A percentile compares a stretch with the other conserved stretches of the same genome.
Conservation (phyloP, 2,329 filamentous ascomycete species). For the Lasiodiplodia gonubiensis region DNA sequence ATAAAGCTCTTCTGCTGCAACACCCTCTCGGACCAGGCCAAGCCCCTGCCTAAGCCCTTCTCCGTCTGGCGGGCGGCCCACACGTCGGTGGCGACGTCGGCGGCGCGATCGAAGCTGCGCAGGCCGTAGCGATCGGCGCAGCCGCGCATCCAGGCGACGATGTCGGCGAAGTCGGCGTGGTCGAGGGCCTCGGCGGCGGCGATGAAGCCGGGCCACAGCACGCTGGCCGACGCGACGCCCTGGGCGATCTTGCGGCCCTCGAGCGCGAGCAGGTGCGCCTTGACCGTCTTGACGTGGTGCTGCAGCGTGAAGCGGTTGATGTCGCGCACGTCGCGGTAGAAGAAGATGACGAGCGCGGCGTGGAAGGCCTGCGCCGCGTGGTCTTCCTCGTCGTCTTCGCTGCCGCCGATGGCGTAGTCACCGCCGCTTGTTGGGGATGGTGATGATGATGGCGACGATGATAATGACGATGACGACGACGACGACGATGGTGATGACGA, state of each 20-base stretch:
- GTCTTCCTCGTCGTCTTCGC: not conserved
- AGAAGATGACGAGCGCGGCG: slow-evolving; percentile 13
- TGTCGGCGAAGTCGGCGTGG: not conserved
- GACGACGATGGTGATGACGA: not conserved
- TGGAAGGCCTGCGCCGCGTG: slow-evolving; percentile 17
- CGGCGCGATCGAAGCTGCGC: slow-evolving; percentile 15
- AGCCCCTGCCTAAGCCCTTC: too few relatives aligned
- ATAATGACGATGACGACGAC: not conserved
- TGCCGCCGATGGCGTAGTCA: too few relatives aligned
- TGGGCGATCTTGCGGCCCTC: slow-evolving; percentile 11
- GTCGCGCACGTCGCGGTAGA: slow-evolving; percentile 19
- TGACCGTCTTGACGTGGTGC: not conserved
- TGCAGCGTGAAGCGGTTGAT: slow-evolving; percentile 14
- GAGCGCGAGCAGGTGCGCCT: slow-evolving; percentile 10
- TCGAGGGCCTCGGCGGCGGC: slow-evolving; percentile 17
- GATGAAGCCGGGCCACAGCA: slow-evolving; percentile 19
- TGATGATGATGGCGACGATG: not conserved
- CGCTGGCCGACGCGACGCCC: slow-evolving; percentile 5
- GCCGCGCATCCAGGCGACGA: slow-evolving; percentile 2
- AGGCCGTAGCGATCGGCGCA: slow-evolving; percentile 9
- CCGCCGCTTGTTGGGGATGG: too few relatives aligned
- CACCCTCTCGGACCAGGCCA: slow-evolving; percentile 14
- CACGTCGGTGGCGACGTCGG: slow-evolving; percentile 2
- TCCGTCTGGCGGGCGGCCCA: not conserved
- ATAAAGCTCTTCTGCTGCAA: slow-evolving; percentile 21